These are phyloP conservation scores for Thelonectria olida DNA, from an alignment of 2,329 filamentous ascomycete genomes.

Conservation along the genomic window DNA sequence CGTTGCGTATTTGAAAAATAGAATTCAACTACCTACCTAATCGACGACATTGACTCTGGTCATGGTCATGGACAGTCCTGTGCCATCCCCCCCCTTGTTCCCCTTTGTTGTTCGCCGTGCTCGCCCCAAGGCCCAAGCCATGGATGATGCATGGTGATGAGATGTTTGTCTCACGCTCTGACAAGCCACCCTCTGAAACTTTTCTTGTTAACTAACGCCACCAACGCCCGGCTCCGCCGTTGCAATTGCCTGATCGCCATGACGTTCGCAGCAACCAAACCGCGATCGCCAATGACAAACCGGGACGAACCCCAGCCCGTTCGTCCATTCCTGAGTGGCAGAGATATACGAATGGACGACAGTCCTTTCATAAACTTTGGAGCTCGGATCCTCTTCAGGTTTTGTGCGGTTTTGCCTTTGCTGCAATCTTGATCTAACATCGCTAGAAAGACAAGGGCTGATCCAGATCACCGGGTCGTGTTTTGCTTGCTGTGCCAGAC, in stretches of 20 bases:
- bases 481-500: slow-evolving; percentile 20
- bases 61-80: too few species aligned
- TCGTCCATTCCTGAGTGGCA: background rate
- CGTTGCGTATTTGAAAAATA: too few species aligned
- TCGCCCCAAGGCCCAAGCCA: background rate
- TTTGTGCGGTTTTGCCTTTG: slow-evolving; percentile 24
- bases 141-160: background rate
- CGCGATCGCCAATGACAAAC: background rate
- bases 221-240: background rate
- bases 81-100: too few species aligned
- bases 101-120: too few species aligned
- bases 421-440: slow-evolving; percentile 39
- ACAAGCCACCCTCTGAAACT: slow-evolving; percentile 2
- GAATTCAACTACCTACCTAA: too few species aligned
- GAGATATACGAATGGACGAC: background rate
- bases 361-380: slow-evolving; percentile 4
- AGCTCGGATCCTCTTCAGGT: slow-evolving; percentile 17
- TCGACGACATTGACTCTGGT: too few species aligned
- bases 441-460: slow-evolving; percentile 34
- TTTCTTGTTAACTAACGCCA: slow-evolving; percentile 1
- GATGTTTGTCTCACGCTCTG: background rate
- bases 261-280: slow-evolving; percentile 1
- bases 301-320: background rate
- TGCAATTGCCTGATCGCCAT: slow-evolving; percentile 5
- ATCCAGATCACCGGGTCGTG: slow-evolving; percentile 42